Percentiles rank a stretch among this genome's conserved stretches.
Conservation (phyloP, 108 stramenopile species). For the Aurantiochytrium sp. region DNA sequence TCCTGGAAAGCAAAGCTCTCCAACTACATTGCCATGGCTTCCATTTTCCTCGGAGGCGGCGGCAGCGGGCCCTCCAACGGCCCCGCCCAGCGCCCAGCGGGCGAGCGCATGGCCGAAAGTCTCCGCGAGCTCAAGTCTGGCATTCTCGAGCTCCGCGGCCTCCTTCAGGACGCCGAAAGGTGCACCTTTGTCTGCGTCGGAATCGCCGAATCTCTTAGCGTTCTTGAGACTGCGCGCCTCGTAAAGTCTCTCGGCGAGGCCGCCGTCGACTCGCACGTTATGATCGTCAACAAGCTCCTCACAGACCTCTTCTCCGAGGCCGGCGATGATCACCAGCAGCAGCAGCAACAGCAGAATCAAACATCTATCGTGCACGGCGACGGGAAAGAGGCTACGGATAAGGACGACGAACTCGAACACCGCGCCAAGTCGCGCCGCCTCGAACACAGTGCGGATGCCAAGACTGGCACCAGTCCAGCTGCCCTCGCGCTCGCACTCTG, state of each 20-base stretch:
- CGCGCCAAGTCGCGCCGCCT: no score
- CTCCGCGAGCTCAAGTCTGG: slow-evolving; percentile 45
- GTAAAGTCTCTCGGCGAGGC: slow-evolving; percentile 66
- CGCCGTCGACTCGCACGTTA: slow-evolving; percentile 64
- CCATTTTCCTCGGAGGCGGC: slow-evolving; percentile 47
- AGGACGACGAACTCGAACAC: no score
- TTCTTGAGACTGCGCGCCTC: slow-evolving; percentile 70
- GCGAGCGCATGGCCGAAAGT: slow-evolving; percentile 39
- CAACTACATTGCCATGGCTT: slow-evolving; percentile 60
- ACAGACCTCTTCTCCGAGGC: slow-evolving; percentile 31
- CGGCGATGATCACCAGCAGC: no score
- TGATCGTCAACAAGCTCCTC: slow-evolving; percentile 69
- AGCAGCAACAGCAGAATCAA: no score
- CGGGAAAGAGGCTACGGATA: no score
- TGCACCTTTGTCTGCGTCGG: slow-evolving; percentile 73
- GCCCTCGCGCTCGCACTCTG: neutral
- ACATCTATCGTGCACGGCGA: no score
- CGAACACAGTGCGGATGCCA: no score
- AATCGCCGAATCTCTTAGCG: slow-evolving; percentile 69
- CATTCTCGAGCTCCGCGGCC: slow-evolving; percentile 59
- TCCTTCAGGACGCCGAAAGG: slow-evolving; percentile 61
- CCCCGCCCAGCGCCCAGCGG: slow-evolving; percentile 22
- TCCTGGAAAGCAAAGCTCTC: slow-evolving; percentile 62
- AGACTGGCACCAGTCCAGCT: neutral
- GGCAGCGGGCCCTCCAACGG: no score